Percentiles rank a stretch among this genome's conserved stretches.
Conservation (phyloP, 441 rosid species). For the Corymbia calophylla region DNA sequence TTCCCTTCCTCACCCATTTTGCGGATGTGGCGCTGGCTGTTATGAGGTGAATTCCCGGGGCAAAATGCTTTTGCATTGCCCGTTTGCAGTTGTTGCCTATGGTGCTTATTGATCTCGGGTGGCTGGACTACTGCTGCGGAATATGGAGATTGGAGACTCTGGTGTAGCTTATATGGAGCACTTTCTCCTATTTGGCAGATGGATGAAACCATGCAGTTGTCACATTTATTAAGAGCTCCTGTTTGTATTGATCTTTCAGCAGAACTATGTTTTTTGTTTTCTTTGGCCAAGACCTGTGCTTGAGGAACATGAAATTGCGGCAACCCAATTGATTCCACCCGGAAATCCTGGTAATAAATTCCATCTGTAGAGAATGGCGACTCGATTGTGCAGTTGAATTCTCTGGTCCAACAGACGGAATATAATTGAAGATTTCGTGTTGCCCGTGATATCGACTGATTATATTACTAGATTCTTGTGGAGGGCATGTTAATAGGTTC, state of each 20-base stretch:
- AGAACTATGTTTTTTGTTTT: not conserved
- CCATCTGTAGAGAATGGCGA: not conserved
- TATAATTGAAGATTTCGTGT: not conserved
- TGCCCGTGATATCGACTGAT: not conserved
- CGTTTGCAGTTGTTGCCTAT: fast-evolving
- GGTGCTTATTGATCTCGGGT: not conserved
- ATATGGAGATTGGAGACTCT: not conserved
- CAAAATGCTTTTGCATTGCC: not conserved
- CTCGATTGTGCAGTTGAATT: not conserved
- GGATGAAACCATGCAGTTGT: not conserved
- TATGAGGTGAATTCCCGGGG: not conserved
- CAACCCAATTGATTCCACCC: not conserved
- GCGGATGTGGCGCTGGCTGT: not conserved
- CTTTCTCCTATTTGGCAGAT: not conserved
- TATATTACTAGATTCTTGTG: not conserved
- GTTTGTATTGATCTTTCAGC: not conserved
- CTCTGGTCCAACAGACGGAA: not conserved
- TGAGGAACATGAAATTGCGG: not conserved
- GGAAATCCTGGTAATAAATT: not conserved
- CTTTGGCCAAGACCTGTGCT: not conserved
- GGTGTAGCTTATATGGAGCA: not conserved
- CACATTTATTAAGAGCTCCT: not conserved
- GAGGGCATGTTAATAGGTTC: not conserved
- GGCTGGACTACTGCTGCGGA: not conserved
- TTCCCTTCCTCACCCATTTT: not conserved